Base-by-base conservation (phyloP, 208 protist genomes). In the Leishmania aethiopica region DNA sequence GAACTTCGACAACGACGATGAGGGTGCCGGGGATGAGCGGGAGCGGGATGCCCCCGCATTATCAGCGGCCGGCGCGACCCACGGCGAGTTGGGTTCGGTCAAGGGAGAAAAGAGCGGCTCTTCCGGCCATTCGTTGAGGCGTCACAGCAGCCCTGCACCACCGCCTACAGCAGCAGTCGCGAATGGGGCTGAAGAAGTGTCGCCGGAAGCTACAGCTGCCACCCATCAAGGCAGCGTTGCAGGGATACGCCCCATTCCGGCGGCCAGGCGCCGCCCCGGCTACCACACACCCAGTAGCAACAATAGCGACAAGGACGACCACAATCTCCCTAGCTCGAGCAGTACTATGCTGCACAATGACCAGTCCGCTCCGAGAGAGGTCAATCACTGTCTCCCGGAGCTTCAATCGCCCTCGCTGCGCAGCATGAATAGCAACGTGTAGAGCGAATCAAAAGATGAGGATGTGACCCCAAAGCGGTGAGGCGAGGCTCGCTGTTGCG, bases 1-100 rank as follows among this genome's bases (percentile, higher is more conserved):
- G 2, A 85, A 83, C 84, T 82, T 84, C 77, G 84, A 88, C 79
- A 89, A 91, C 74, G 83, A 91, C 81, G 86, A 91, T 69, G 75
- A 88, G 49, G 86, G 73, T 74, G 35, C 42, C 62, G 70, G 47
- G 6, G 49, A 82, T 75, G 53, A 76, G 28, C 79, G 55, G 6
- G 42, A 28, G 59, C 55, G 17, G 37, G 40, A 79, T 1, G 75
- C 49, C 28, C 25, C 53, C 17, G 15, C 37, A 17, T 51, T 62
- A 25, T 57, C 55, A 62, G 32, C 57, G 32, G 35, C 42, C 75
- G 57, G 17, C 71, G 17, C 47, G 2, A 75, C 71, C 22, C 49
- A 51, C 7, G 67, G 5, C 22, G 67, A 49, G 67, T 49, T 49
- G 35, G 42, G 35, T n/a, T 49, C 40, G 40, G 67, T 49, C 19